Base-by-base conservation (phyloP, 2,329 filamentous ascomycete species). In the Fusarium sp. region DNA sequence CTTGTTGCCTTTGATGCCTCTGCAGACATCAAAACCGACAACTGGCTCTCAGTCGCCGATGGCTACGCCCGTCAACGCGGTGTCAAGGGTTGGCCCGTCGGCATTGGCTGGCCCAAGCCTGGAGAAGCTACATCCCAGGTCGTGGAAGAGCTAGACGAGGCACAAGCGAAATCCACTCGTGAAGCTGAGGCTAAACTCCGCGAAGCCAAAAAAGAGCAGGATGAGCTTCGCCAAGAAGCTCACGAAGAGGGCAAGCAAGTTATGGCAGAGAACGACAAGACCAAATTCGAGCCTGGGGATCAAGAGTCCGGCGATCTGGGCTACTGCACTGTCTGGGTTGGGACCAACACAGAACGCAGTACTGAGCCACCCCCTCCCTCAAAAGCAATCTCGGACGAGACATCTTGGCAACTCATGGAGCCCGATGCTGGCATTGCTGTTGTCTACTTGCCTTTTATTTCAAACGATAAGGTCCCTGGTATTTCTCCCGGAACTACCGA, bases 261-360 rank as follows among this genome's bases (percentile, higher is more conserved):
- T 13, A 75, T 80, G 69, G 68, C 76, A 1, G 70, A 79, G 13
- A 75, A 81, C 14, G 76, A 82, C 31, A 80, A 81, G 52, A 69
- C 80, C 54, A 81, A 84, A 73, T 85, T 85, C 61, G 78, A 84
- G 48, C 81, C 83, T 13, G 84, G 84, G 18, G 80, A 85, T 26
- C 82, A 86, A 35, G 81, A 86, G 44, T 82, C 85, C 31, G 85
- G 85, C n/a, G 91, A 95, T 41, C 86, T 99, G 1, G 92, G 93
- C 11, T 96, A 96, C 84, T 98, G 96, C 84, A 98, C 95, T 26
- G 90, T 98, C 66, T 99, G 96, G 96, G 93, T 98, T 13, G 96
- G 96, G 39, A 93, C 90, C 1, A 97, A 90, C 7, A 88, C 94
- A 77, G 94, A 98, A 80, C 90, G 91, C 10, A 87, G 86, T 5